Conservation (phyloP, 2,329 filamentous ascomycete species). For the Alternaria dauci region DNA sequence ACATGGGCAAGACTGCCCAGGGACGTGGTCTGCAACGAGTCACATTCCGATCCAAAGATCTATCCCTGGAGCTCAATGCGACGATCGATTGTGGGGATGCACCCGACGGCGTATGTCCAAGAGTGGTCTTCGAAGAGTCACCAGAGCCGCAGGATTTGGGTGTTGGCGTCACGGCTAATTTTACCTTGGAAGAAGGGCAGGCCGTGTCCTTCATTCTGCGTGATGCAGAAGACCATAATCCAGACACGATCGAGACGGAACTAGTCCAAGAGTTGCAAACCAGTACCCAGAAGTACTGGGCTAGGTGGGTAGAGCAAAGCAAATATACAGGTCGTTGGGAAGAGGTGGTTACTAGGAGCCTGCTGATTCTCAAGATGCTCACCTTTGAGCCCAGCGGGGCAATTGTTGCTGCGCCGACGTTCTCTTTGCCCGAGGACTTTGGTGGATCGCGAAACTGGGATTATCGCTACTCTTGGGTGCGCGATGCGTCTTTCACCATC, state of each 20-base stretch:
- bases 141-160: slow-evolving; percentile 63
- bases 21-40: slow-evolving; percentile 50
- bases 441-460: slow-evolving; percentile 64
- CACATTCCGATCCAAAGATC: slow-evolving; percentile 66
- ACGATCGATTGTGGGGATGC: slow-evolving; percentile 70
- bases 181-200: slow-evolving; percentile 71
- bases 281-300: slow-evolving; percentile 76
- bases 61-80: slow-evolving; percentile 72
- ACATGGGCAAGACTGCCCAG: slow-evolving; percentile 26
- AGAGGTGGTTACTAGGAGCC: slow-evolving; percentile 73
- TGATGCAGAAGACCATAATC: slow-evolving; percentile 64
- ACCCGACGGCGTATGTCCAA: slow-evolving; percentile 57
- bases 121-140: slow-evolving; percentile 64
- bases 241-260: slow-evolving; percentile 64
- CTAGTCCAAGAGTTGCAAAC: slow-evolving; percentile 71
- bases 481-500: slow-evolving; percentile 79
- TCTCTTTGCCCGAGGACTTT: slow-evolving; percentile 75
- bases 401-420: slow-evolving; percentile 78
- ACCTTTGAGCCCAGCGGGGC: slow-evolving; percentile 82
- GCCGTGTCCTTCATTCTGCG: slow-evolving; percentile 74
- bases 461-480: slow-evolving; percentile 80
- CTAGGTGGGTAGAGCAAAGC: slow-evolving; percentile 74
- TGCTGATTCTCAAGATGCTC: slow-evolving; percentile 78
- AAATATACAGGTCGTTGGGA: slow-evolving; percentile 76
- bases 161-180: slow-evolving; percentile 68